These are phyloP conservation scores for Plicaturopsis crispa DNA, from an alignment of 768 basidiomycete species.

Conservation along the genomic window DNA sequence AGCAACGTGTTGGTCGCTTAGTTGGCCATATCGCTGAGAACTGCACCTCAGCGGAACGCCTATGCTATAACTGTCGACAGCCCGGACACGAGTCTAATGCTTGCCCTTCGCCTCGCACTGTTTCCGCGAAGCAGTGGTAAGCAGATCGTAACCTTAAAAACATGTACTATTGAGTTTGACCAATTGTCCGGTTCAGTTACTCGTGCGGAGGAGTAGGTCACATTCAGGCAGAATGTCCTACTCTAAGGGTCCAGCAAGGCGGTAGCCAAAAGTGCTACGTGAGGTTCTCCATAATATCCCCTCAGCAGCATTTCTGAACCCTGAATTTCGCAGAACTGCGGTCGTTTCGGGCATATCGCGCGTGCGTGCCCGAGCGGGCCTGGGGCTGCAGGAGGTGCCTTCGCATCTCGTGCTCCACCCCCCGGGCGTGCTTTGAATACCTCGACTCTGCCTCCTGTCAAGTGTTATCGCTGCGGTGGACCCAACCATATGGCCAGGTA, in stretches of 20 bases:
- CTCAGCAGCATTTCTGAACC: constrained; percentile 2
- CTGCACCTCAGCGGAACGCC: constrained; percentile 79
- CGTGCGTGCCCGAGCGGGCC: constrained; percentile 57
- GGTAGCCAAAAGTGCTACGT: constrained; percentile 82
- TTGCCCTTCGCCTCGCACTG: constrained; percentile 78
- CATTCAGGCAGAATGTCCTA: constrained; percentile 83
- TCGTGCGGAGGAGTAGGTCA: constrained; percentile 90
- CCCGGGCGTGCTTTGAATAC: constrained; percentile 71
- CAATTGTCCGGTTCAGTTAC: too few species aligned
- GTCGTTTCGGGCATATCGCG: constrained; percentile 78
- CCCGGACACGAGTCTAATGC: constrained; percentile 91
- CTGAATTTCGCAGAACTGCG: constrained; percentile 51
- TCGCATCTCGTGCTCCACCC: constrained; percentile 63
- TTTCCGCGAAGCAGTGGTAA: constrained; percentile 84
- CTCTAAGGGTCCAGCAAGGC: constrained; percentile 58
- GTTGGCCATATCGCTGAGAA: constrained; percentile 93
- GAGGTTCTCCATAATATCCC: constrained; percentile 19
- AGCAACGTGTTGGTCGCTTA: constrained; percentile 21
- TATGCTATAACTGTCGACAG: constrained; percentile 93
- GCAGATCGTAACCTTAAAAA: too few species aligned
- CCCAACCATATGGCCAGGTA: constrained; percentile 84
- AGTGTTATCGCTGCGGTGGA: constrained; percentile 86
- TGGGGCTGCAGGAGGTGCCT: constrained; percentile 32
- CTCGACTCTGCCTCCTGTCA: constrained; percentile 72
- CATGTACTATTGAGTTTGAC: too few species aligned